Evolutionary conservation across 2,329 filamentous ascomycete genomes (phyloP), one percentile per base, ranked within the genome.

Genomic region (Orbilia blumenaviensis): DNA sequence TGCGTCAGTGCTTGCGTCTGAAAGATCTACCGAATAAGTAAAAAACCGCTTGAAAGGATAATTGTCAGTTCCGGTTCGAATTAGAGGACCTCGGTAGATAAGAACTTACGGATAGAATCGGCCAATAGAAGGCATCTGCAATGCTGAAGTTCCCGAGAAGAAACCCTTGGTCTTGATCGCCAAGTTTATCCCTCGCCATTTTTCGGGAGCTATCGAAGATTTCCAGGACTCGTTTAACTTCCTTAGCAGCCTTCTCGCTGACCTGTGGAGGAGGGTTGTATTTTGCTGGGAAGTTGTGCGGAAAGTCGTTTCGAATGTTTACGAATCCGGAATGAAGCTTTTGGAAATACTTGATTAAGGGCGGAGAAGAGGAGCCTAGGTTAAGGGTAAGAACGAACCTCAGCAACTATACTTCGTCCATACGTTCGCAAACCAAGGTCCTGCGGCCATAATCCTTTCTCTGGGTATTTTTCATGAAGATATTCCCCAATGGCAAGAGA

Each of bases 71-170:
- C 3, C 1, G 23, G 1, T 1, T 8, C 21, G n/a, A 18, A 18
- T 1, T n/a, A 14, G 2, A 34, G 1, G 3, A 34, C 10, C 0
- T 2, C 6, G 6, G 14, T 29, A 10, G 29, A 27, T 14, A n/a
- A 52, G 21, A 50, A 16, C 60, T 25, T 60, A 77, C 73, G 0
- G 73, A 69, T 3, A 77, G 54, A 44, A 77, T 27, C 6, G 73
- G 73, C 73, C 73, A 77, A 18, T 77, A 77, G 16, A 71, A 77
- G 4, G 73, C 64, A 48, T 77, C 73, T 3, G 73, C 73, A 21
- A 71, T 56, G 18, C 73, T 77, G 23, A 77, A 77, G 2, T 12
- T 60, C 14, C 73, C 73, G 0, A 77, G 29, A 2, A 77, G 52
- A 29, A 75, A 69, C 0, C 73, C 73, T 44, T 71, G 38, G 25